Base-by-base conservation (phyloP, 306 rosid species). In the Begonia peltatifolia region DNA sequence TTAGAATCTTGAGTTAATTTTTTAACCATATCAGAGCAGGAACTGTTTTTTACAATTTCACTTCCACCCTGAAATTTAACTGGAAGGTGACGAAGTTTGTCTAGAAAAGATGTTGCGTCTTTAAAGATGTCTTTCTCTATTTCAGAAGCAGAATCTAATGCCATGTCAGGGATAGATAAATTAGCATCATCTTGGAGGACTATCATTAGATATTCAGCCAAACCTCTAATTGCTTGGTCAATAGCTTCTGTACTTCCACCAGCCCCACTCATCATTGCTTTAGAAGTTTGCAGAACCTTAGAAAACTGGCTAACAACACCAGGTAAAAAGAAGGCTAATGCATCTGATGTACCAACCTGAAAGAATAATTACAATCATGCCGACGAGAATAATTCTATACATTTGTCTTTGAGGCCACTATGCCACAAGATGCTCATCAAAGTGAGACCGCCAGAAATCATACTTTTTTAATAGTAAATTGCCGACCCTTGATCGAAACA, bases 321-420 rank as follows among this genome's bases (percentile, higher is more conserved):
- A 56, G 97, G 97, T 68, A 89, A 76, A 72, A 89, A 89, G 75
- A 85, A 89, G 67, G 95, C 95, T 53, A 85, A 82, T 53, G 87
- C 85, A 65, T 85, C 97, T 62, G 94, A 93, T 56, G 80, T 64
- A 62, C 95, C 95, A 62, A 78, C 87, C 97, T 89, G 74, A 46
- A 71, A 50, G 12, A 44, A 44, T 11, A 44, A 44, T 44, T 11
- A 3, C 14, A 10, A 44, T 44, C 3, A 44, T 7, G 47, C 3
- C 12, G 6, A 44, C 14, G 59, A 54, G 52, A 59, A 47, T 47
- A n/a, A n/a, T n/a, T 25, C 56, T 47, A 59, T 54, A 50, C 38
- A 30, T 5, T 30, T 30, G 1, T 30, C 38, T 30, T 30, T 30
- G 38, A 30, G 38, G 38, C 38, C 9, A 30, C 38, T 30, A 3